Base-by-base conservation (phyloP, 176 grass and related monocot species). In the Oropetium thomaeum region DNA sequence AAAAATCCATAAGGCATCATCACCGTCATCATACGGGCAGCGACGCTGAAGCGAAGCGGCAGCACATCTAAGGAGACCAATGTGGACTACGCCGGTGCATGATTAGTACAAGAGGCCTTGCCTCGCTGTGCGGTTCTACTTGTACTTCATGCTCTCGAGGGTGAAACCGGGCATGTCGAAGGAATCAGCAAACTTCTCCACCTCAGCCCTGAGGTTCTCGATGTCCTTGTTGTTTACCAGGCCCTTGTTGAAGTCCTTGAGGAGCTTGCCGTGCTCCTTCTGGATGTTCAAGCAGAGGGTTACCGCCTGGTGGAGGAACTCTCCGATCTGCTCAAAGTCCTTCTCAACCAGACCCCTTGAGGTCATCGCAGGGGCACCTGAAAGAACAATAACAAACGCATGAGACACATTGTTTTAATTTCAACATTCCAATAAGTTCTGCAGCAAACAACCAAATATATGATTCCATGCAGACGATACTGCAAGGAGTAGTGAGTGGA, bases 101-200 rank as follows among this genome's bases (percentile, higher is more conserved):
- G 58, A 72, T 64, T 38, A 37, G 45, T 60, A 58, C 54, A 63
- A 7, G 30, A 58, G 53, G 34, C 1, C 20, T 23, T 10, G 2
- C 2, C 63, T 13, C 43, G 57, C 1, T 1, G 44, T 48, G 20
- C 12, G 23, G 16, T 60, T 73, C 69, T 86, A 97, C 41, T 92
- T 87, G 89, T 87, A 98, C 86, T 98, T 98, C 95, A 98, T 98
- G 71, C 81, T 39, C 38, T 89, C 65, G 8, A 94, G 82, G 7
- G 79, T 81, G 75, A 98, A 98, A 25, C 95, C 95, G 2, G 95
- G 95, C 95, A 98, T 98, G 67, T 98, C 95, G 4, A 98, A 98
- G 11, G 90, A 91, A 67, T 79, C 55, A 0, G 91, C 76, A 3
- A 98, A 98, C 84, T 92, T 98, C 79, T 94, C 86, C 0, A 98